Conservation (phyloP, 352 stramenopile species). For the Pythium sukuiense region DNA sequence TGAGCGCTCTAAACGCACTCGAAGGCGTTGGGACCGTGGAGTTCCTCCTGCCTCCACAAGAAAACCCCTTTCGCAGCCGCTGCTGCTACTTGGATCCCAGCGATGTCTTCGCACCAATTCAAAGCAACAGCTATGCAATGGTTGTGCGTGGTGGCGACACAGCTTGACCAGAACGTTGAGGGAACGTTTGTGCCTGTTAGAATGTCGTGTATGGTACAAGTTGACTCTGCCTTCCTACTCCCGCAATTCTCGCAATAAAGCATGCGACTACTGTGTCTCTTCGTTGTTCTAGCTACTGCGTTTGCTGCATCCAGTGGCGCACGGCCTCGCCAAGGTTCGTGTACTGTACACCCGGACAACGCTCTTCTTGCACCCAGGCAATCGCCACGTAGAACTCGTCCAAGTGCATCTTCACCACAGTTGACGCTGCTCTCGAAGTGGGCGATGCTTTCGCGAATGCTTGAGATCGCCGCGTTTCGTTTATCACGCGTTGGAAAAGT, state of each 20-base stretch:
- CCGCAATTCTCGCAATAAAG: not conserved
- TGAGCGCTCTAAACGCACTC: conserved; percentile 44
- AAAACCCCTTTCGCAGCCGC: conserved; percentile 64
- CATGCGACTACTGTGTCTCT: not conserved
- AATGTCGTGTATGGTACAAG: not conserved
- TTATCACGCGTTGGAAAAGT: conserved; percentile 51
- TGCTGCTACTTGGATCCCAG: conserved; percentile 55
- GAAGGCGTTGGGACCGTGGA: conserved; percentile 5
- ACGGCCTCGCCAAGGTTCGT: conserved; percentile 56
- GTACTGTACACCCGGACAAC: conserved; percentile 34
- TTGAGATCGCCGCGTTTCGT: conserved; percentile 27
- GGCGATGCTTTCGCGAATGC: not conserved
- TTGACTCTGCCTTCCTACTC: not conserved
- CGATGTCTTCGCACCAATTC: conserved; percentile 39
- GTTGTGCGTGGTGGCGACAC: conserved; percentile 36
- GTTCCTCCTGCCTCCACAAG: conserved; percentile 38
- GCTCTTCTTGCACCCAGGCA: conserved; percentile 51
- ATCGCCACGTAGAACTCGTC: conserved; percentile 79
- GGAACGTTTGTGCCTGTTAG: not conserved
- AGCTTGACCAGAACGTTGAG: not conserved
- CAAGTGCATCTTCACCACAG: conserved; percentile 26
- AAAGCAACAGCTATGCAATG: conserved; percentile 59
- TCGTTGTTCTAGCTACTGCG: conserved; percentile 2
- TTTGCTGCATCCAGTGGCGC: conserved; percentile 74
- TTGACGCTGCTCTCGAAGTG: not conserved